These are phyloP conservation scores for Schizonepeta tenuifolia DNA, from an alignment of 257 asterid genomes.

Conservation along the genomic window DNA sequence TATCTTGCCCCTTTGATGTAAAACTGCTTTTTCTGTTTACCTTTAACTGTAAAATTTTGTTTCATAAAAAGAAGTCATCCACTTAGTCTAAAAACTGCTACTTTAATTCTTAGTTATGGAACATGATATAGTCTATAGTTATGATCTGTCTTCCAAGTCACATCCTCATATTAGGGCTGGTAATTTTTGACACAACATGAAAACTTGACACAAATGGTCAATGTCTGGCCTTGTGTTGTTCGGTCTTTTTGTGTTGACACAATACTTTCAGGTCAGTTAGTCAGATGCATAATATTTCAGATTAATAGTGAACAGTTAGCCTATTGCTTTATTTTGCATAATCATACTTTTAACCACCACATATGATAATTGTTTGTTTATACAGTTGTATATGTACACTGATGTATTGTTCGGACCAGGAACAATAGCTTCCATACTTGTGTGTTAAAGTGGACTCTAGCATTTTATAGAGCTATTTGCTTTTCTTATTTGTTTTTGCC, in stretches of 20 bases:
- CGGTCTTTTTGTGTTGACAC: too few species aligned
- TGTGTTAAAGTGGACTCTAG: constrained; percentile 14
- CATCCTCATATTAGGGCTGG: constrained; percentile 1
- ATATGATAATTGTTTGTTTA: constrained; percentile 19
- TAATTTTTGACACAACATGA: too few species aligned
- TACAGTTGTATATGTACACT: neutral
- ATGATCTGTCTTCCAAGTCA: neutral
- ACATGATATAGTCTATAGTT: constrained; percentile 6
- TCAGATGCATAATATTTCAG: neutral
- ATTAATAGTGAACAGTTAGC: constrained; percentile 1
- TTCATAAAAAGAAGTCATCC: neutral
- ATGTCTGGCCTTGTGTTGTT: too few species aligned
- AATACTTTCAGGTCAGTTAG: neutral
- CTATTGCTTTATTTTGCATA: constrained; percentile 14
- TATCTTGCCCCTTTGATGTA: neutral
- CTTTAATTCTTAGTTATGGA: constrained; percentile 26
- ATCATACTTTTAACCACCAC: neutral
- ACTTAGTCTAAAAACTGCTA: constrained; percentile 1
- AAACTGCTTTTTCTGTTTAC: neutral
- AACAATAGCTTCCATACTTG: neutral
- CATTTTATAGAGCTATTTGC: constrained; percentile 25
- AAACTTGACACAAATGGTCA: too few species aligned
- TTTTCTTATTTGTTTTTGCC: constrained; percentile 24
- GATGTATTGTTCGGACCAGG: constrained; percentile 6
- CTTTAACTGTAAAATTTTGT: neutral